Percentiles rank a stretch among this genome's conserved stretches.
phyloP scores from a whole-genome alignment of 306 rosid genomes.

The Casuarina equisetifolia region DNA sequence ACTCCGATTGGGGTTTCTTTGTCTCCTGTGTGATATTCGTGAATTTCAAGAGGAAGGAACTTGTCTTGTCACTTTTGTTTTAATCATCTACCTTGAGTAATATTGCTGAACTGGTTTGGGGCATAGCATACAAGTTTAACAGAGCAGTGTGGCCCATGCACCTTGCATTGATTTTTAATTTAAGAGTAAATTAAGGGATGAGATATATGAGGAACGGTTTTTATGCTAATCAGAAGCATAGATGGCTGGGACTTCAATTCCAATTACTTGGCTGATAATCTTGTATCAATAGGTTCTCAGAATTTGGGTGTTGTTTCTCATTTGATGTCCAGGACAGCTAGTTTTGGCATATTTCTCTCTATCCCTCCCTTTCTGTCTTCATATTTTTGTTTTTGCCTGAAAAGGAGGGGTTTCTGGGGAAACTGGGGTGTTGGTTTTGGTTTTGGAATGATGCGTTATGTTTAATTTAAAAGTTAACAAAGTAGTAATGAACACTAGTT shows the following conservation, averaged over 20 bases:
- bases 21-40: background rate
- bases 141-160: background rate
- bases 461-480: background rate
- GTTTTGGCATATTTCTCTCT: background rate
- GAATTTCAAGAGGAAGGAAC: background rate
- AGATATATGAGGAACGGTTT: background rate
- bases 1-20: background rate
- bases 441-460: background rate
- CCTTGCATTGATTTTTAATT: background rate
- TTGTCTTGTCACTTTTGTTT: background rate
- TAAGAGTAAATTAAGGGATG: background rate
- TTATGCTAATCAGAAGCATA: background rate
- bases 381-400: background rate
- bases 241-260: background rate
- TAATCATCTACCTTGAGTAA: background rate
- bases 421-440: background rate
- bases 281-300: background rate
- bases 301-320: background rate
- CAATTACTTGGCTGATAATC: background rate
- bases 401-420: too few species aligned
- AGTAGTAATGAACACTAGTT: background rate
- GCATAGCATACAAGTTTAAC: background rate
- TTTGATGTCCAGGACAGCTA: background rate
- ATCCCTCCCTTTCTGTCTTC: background rate
- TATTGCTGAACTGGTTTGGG: background rate